A percentile compares a stretch with the other conserved stretches of the same genome.
Evolutionary conservation across 768 basidiomycete genomes (phyloP).

Genomic region (Pluteus cervinus): DNA sequence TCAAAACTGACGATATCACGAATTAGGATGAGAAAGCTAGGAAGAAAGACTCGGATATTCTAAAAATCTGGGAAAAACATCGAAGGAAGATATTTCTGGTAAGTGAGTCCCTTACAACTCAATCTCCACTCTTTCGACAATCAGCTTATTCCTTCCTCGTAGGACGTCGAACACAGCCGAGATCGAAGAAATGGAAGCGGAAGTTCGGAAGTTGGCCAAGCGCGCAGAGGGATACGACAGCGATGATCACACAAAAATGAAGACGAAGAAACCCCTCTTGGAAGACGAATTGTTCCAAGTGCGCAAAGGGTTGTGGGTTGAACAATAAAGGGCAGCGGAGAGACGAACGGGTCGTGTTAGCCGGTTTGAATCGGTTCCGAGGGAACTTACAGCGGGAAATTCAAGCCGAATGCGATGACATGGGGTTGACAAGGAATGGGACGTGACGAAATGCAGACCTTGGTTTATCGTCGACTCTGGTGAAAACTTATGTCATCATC

Average conservation of each 20-base stretch:
- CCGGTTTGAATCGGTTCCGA: constrained; percentile 63
- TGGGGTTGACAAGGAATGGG: constrained; percentile 1
- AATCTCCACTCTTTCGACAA: background rate
- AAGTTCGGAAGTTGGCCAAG: constrained; percentile 73
- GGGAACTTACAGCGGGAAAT: constrained; percentile 54
- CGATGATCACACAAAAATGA: constrained; percentile 54
- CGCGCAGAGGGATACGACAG: constrained; percentile 49
- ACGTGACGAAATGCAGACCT: too few relatives aligned
- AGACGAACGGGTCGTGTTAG: constrained; percentile 70
- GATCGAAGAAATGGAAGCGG: constrained; percentile 84
- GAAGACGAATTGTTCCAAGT: constrained; percentile 81
- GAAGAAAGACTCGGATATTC: constrained; percentile 44
- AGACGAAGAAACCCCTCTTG: constrained; percentile 63
- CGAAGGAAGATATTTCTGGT: constrained; percentile 61
- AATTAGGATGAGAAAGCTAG: constrained; percentile 34
- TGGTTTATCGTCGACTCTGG: too few relatives aligned
- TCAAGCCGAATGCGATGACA: constrained; percentile 15
- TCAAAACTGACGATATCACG: constrained; percentile 21
- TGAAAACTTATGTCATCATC: too few relatives aligned
- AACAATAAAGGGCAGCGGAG: constrained; percentile 48
- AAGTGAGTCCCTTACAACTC: constrained; percentile 34
- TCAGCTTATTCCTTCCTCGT: background rate
- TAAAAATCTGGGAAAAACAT: constrained; percentile 71
- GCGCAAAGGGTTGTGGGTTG: constrained; percentile 57
- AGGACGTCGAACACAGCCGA: constrained; percentile 66